Evolutionary conservation across 345 rosid genomes (phyloP).

Genomic region (Geranium brycei): DNA sequence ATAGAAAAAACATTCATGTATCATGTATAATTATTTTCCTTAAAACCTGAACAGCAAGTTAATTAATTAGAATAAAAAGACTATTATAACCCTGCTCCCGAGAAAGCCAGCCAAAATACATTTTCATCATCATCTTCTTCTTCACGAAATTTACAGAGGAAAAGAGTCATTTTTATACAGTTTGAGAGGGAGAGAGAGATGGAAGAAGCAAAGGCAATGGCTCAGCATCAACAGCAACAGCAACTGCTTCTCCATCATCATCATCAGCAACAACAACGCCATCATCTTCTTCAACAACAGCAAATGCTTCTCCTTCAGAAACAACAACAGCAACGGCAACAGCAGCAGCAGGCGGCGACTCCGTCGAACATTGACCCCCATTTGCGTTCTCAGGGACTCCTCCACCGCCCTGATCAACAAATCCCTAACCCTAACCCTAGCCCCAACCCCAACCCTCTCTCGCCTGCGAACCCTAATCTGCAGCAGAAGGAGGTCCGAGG

Average conservation of each 20-base stretch:
- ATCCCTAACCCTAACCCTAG: constrained; percentile 6
- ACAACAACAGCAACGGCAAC: constrained; percentile 50
- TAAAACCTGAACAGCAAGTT: no score
- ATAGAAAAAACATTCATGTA: no score
- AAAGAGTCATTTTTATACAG: no score
- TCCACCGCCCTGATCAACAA: constrained; percentile 22
- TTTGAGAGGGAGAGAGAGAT: constrained; percentile 9
- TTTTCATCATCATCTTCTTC: no score
- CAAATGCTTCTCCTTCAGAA: constrained; percentile 41
- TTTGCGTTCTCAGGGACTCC: constrained; percentile 41
- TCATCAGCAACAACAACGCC: constrained; percentile 35
- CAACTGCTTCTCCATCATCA: constrained; percentile 16
- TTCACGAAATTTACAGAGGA: no score
- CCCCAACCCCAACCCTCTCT: constrained; percentile 16
- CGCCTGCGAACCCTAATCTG: constrained; percentile 21
- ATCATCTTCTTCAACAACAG: constrained; percentile 50
- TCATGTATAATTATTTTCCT: no score
- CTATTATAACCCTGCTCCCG: no score
- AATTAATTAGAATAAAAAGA: no score
- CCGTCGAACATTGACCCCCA: constrained; percentile 88
- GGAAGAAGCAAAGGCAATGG: constrained; percentile 50
- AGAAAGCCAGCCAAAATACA: no score
- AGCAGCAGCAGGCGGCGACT: constrained; percentile 59
- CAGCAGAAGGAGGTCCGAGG: constrained; percentile 49
- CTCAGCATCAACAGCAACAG: constrained; percentile 36